Conservation (phyloP, 345 rosid genomes). For the Erodium maritimum region DNA sequence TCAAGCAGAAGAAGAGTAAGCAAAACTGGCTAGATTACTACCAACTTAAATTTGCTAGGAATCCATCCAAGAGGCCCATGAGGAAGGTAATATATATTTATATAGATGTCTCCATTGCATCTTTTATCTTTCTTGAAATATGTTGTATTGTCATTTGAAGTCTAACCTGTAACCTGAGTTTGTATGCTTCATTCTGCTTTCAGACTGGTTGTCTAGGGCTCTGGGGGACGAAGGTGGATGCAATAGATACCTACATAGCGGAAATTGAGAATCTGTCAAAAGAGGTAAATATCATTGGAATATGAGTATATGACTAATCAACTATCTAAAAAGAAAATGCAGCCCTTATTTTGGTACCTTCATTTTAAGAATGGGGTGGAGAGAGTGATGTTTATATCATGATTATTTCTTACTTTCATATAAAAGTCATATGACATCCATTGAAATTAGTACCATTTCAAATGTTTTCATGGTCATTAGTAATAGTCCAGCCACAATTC, state of each 20-base stretch:
- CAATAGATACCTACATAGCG: slow-evolving; percentile 44
- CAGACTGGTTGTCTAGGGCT: slow-evolving; percentile 91
- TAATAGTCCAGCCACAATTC: too few species aligned
- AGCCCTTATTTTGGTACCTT: too few species aligned
- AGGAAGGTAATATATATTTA: slow-evolving; percentile 43
- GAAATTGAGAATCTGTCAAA: slow-evolving; percentile 55
- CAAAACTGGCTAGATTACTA: slow-evolving; percentile 87
- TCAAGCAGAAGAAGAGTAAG: slow-evolving; percentile 43
- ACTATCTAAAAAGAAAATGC: too few species aligned
- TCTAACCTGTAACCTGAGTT: slow-evolving; percentile 1
- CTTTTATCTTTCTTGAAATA: not conserved
- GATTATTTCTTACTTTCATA: too few species aligned
- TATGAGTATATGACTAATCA: too few species aligned
- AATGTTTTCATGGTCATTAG: too few species aligned
- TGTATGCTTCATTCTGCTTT: not conserved
- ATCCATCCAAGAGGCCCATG: slow-evolving; percentile 34
- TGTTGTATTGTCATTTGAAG: not conserved
- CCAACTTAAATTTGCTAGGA: slow-evolving; percentile 53
- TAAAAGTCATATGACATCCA: too few species aligned
- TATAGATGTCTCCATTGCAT: not conserved
- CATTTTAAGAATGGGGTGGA: too few species aligned
- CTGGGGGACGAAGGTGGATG: slow-evolving; percentile 69
- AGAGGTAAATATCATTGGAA: slow-evolving; percentile 63
- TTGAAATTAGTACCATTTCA: too few species aligned
- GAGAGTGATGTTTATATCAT: too few species aligned